Evolutionary conservation across 163 green algal genomes (phyloP).

Genomic region (Chlorella variabilis): DNA sequence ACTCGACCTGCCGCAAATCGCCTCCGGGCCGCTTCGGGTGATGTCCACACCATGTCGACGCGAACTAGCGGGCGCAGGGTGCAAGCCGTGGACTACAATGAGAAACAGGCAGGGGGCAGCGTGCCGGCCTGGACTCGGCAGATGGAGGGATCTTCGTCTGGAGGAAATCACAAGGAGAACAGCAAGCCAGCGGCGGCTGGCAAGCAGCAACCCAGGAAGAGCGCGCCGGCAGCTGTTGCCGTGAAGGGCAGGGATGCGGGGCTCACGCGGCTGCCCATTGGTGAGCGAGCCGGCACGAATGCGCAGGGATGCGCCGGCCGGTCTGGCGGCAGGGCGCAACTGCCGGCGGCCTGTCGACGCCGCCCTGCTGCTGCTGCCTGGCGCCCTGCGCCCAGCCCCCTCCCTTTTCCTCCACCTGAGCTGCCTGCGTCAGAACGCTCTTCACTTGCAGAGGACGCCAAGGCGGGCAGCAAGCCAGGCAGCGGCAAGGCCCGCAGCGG

Average conservation of each 20-base stretch:
- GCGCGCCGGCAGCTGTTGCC: slow-evolving; percentile 9
- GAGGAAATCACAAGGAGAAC: slow-evolving; percentile 13
- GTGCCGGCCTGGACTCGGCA: slow-evolving; percentile 17
- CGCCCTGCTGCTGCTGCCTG: slow-evolving; percentile 13
- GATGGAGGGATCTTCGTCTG: too few species aligned
- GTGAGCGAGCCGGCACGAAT: background rate
- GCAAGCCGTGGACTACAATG: slow-evolving; percentile 4
- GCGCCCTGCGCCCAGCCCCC: background rate
- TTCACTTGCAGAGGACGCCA: slow-evolving; percentile 25
- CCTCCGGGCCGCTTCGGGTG: too few species aligned
- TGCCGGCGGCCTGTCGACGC: too few species aligned
- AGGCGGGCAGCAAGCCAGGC: slow-evolving; percentile 3
- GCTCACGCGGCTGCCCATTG: slow-evolving; percentile 24
- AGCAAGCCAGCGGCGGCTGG: background rate
- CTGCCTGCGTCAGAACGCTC: too few species aligned
- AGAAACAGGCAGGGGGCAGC: background rate
- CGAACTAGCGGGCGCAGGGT: slow-evolving; percentile 8
- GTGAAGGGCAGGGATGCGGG: slow-evolving; percentile 23
- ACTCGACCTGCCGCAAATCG: too few species aligned
- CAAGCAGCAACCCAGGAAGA: background rate
- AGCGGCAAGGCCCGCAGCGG: background rate
- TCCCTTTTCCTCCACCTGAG: too few species aligned
- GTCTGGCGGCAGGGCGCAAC: too few species aligned
- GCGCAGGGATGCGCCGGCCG: too few species aligned
- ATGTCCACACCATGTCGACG: slow-evolving; percentile 3